A percentile compares a stretch with the other conserved stretches of the same genome.
These are phyloP conservation scores for Ceratobasidium sp. DNA, from an alignment of 1,284 basidiomycete species.

Conservation along the genomic window DNA sequence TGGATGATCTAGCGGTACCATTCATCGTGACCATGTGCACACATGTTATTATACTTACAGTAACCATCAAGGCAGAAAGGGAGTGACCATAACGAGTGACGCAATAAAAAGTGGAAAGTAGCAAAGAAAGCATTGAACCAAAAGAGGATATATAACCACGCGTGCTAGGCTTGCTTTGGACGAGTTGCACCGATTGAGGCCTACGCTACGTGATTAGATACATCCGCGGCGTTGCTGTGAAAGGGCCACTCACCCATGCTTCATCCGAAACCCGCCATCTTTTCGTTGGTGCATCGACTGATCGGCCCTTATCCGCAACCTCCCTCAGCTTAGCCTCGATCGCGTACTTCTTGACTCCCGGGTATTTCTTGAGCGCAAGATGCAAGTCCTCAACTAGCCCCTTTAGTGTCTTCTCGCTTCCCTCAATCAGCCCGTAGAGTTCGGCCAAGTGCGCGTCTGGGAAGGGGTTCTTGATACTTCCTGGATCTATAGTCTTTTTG, in stretches of 20 bases:
- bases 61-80: background rate
- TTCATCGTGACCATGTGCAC: background rate
- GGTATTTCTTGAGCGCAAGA: constrained; percentile 64
- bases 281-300: constrained; percentile 52
- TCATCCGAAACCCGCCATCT: constrained; percentile 69
- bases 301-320: constrained; percentile 63
- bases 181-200: constrained; percentile 20
- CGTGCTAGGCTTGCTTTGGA: background rate
- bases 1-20: background rate
- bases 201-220: background rate
- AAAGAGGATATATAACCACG: background rate
- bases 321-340: constrained; percentile 80
- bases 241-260: constrained; percentile 38
- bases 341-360: constrained; percentile 74
- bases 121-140: background rate
- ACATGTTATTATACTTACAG: constrained; percentile 12
- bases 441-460: constrained; percentile 39
- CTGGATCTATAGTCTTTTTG: constrained; percentile 17
- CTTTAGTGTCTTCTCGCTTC: constrained; percentile 58
- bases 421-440: constrained; percentile 38
- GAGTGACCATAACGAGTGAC: background rate
- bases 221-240: background rate
- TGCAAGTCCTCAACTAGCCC: constrained; percentile 74
- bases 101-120: background rate
- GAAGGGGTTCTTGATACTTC: constrained; percentile 37